These are phyloP conservation scores for Parasitella parasitica DNA, from an alignment of 371 early-diverging fungal species.

Conservation along the genomic window DNA sequence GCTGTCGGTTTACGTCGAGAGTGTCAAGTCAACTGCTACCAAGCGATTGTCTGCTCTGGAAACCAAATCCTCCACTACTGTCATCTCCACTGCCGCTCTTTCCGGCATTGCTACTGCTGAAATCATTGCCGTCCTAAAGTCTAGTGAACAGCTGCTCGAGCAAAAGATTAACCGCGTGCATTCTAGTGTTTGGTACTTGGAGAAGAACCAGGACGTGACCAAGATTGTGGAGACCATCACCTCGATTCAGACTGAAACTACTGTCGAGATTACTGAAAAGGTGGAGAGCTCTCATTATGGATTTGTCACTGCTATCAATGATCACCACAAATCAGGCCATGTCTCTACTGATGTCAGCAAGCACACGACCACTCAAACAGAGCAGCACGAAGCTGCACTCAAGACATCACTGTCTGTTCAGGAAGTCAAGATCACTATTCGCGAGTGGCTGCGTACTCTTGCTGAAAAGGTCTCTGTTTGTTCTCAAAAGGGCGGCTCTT, in stretches of 20 bases:
- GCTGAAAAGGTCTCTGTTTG: slow-evolving; percentile 28
- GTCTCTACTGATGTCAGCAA: background rate
- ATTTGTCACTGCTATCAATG: slow-evolving; percentile 11
- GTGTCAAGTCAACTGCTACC: slow-evolving; percentile 23
- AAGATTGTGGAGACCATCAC: slow-evolving; percentile 16
- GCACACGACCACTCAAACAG: background rate
- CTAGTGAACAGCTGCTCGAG: slow-evolving; percentile 13
- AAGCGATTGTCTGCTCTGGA: slow-evolving; percentile 24
- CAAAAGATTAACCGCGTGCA: slow-evolving; percentile 26
- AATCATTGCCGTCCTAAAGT: slow-evolving; percentile 16
- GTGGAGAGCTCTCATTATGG: slow-evolving; percentile 21
- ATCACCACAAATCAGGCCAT: slow-evolving; percentile 13
- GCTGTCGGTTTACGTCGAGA: slow-evolving; percentile 10
- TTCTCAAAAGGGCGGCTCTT: slow-evolving; percentile 18
- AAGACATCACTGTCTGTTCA: slow-evolving; percentile 22
- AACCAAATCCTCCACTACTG: slow-evolving; percentile 22
- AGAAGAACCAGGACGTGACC: slow-evolving; percentile 16
- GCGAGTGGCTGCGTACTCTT: slow-evolving; percentile 26
- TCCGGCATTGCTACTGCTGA: slow-evolving; percentile 29
- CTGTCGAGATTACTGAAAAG: slow-evolving; percentile 18
- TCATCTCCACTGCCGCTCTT: slow-evolving; percentile 23
- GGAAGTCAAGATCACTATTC: slow-evolving; percentile 26
- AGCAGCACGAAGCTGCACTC: background rate
- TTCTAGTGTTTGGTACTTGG: slow-evolving; percentile 23
- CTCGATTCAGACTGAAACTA: slow-evolving; percentile 20